Base-by-base conservation (phyloP, 1,284 basidiomycete genomes). In the Wallemia mellicola region DNA sequence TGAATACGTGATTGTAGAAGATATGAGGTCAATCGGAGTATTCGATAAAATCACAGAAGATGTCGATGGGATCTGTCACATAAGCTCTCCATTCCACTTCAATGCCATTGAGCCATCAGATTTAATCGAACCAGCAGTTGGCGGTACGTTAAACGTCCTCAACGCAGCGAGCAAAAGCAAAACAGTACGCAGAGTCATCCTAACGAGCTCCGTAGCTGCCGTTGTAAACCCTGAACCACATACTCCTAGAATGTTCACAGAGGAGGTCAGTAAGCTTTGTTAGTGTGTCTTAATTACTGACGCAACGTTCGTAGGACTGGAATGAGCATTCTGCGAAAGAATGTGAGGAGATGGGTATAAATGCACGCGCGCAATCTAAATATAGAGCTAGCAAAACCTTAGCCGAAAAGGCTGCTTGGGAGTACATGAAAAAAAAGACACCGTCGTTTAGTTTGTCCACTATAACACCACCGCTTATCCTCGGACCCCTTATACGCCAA, bases 81-180 rank as follows among this genome's bases (percentile, higher is more conserved):
- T 60, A 3, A 60, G 30, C 30, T 32, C 30, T 32, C 30, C 30
- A 32, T 32, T 32, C 30, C 30, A 32, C 30, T 32, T 32, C 30
- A 32, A 32, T 32, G 30, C 30, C 7, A 7, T 9, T 54, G 59
- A 59, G 55, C 64, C 62, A 33, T 64, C 65, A 58, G 70, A 70
- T 27, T 66, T 73, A 58, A 67, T 73, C 60, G 67, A 71, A 59
- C 72, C 73, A 1, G 73, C 73, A n/a, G 68, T 75, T 25, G 63
- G 71, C 57, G 73, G 73, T 1, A 75, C 73, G 0, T 64, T 64
- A n/a, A 68, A 67, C 58, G 64, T 74, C 5, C 65, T 75, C 14
- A 64, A 68, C 27, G 63, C 66, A 32, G 69, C 70, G 19, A 61
- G 65, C 27, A 67, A 65, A 27, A 65, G 59, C 61, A 32, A 64